Base-by-base conservation (phyloP, 352 stramenopile species). In the Phytophthora pluvialis region DNA sequence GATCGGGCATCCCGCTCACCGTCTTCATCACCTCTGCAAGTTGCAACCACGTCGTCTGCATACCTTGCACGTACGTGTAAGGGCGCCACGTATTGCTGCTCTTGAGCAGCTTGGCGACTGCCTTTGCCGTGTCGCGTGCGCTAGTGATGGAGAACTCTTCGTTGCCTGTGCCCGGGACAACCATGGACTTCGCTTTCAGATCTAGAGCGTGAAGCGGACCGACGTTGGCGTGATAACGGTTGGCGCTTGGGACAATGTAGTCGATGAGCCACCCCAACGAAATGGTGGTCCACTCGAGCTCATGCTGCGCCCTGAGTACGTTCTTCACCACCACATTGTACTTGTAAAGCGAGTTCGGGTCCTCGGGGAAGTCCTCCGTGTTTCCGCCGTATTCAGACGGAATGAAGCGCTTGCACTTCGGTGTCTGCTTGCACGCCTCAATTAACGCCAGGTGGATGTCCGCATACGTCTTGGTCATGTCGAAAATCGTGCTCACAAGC, bases 381-480 rank as follows among this genome's bases (percentile, higher is more conserved):
- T 81, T 80, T 36, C 33, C 70, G 4, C 62, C 65, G 38, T 67
- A 84, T 60, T 79, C 72, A 12, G 70, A 54, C 15, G 75, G 70
- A 50, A 84, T 78, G 56, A 81, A 84, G 46, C 75, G 72, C 66
- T 80, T 77, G 60, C 75, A 83, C 21, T 72, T 81, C 40, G 60
- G 38, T 15, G 68, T 60, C 18, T 63, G 43, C 44, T 75, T 77
- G 59, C 66, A 79, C 0, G 72, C 70, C 26, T 84, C 66, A 13
- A 83, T 31, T 2, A 81, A 46, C 3, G 29, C 38, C 5, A 75
- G 6, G 38, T 81, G 66, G 16, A 66, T 5, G 1, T 75, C 60
- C 0, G 44, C 60, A 32, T 57, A 69, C 0, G 39, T 8, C 29
- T 50, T 13, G 2, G 54, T 38, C n/a, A 45, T n/a, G 45, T 77